phyloP scores from a whole-genome alignment of 1,139 yeast genomes.

The Pichia cactophila region DNA sequence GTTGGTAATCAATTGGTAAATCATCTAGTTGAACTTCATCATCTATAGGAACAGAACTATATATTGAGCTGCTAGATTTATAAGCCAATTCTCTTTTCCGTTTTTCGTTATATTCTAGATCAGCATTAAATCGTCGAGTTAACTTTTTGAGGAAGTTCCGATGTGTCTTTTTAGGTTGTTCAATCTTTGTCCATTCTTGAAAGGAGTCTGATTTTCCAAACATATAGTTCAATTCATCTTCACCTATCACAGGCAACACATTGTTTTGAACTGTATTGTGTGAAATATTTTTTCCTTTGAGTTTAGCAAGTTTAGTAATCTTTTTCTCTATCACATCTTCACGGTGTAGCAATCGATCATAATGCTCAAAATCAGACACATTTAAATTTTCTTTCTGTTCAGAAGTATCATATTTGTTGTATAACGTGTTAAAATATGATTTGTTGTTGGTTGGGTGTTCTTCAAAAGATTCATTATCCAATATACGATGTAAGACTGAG shows the following conservation, averaged over 20 bases:
- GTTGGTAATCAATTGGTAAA: slow-evolving; percentile 24
- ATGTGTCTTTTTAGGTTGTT: background rate
- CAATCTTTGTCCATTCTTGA: slow-evolving; percentile 13
- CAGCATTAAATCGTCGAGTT: background rate
- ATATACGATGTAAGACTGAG: slow-evolving; percentile 17
- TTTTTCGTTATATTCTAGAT: background rate
- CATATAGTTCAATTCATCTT: slow-evolving; percentile 19
- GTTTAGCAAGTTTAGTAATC: slow-evolving; percentile 28
- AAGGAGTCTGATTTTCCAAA: slow-evolving; percentile 13
- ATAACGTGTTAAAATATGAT: slow-evolving; percentile 23
- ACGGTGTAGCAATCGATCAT: slow-evolving; percentile 29
- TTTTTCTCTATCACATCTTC: slow-evolving; percentile 30
- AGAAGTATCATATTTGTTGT: slow-evolving; percentile 15
- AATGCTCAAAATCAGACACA: slow-evolving; percentile 33
- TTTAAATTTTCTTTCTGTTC: slow-evolving; percentile 4
- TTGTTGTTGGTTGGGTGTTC: slow-evolving; percentile 20
- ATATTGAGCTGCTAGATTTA: slow-evolving; percentile 8
- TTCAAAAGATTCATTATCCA: slow-evolving; percentile 15
- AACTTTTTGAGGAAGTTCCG: background rate
- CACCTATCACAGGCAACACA: slow-evolving; percentile 17
- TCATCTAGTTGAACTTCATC: slow-evolving; percentile 18
- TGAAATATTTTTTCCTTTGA: slow-evolving; percentile 6
- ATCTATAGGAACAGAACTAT: slow-evolving; percentile 16
- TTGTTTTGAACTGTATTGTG: slow-evolving; percentile 1
- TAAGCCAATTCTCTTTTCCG: slow-evolving; percentile 3